Evolutionary conservation across 2,329 filamentous ascomycete genomes (phyloP), one percentile per base, ranked within the genome.

Genomic region (Penicillium polonicum): DNA sequence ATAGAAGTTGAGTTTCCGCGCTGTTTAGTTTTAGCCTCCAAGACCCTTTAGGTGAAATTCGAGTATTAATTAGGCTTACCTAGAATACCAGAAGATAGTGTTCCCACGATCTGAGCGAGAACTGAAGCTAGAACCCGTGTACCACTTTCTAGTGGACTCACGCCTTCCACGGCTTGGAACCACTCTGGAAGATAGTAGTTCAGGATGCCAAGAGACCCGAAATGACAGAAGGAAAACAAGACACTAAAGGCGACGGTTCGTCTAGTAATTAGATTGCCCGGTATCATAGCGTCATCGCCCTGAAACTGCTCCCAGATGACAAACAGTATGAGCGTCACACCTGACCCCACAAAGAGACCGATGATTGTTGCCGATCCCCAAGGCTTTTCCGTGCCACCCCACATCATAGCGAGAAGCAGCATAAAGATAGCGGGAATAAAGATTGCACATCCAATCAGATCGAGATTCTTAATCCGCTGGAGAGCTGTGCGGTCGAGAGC

Each of bases 341-440:
- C 60, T 19, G 45, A 54, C 9, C 55, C 60, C 15, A 55, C 25
- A 17, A 72, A 58, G 7, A 72, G 61, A 21, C 65, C 68, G 51
- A 71, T 67, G 21, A 70, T 60, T 5, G 52, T 65, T 3, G 66
- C 59, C 2, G 59, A 63, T 12, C 49, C 42, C 67, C 67, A 70
- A 13, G 53, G 9, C 41, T 67, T 65, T 25, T 55, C 38, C 2
- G 36, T 52, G 6, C 67, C 68, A 19, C 67, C 68, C 65, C 66
- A 71, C 50, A 64, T 46, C 36, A 71, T 45, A 23, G 67, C 66
- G 13, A 71, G 54, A 21, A 70, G 54, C 7, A 68, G 29, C 65
- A 66, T 68, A 10, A 69, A 46, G 23, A 60, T 59, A 17, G 64
- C 52, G 3, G 65, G 63, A 4, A 63, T 58, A 39, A 70, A 69